Evolutionary conservation across 2,329 filamentous ascomycete genomes (phyloP), one percentile per base, ranked within the genome.

Genomic region (Pezicula neosporulosa): DNA sequence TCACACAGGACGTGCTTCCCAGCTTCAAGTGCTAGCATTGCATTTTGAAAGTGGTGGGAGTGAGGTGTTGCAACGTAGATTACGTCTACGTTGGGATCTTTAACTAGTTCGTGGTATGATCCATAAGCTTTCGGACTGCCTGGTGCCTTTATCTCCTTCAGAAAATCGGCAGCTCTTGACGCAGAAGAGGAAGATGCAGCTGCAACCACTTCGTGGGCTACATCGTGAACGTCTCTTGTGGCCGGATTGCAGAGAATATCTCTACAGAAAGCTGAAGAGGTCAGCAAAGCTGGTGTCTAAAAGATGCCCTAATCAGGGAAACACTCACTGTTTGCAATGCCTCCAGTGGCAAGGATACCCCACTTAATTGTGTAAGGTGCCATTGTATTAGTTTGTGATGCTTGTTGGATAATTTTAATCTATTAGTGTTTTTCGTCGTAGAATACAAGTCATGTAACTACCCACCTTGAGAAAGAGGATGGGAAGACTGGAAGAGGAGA

Each of bases 51-150:
- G 70, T 89, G 86, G 63, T 89, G 86, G 21, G 82, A 86, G 68
- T 89, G 85, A 5, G 86, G 86, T 4, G 86, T 88, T 4, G 85
- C 85, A 53, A 89, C 74, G 65, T 89, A 89, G 61, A 89, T 71
- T 50, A 88, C 81, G 63, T 88, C 84, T 51, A 88, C 76, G 53
- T 83, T 78, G 4, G 81, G 70, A 57, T 89, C 83, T 38, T 75
- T 71, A 7, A 86, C 84, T 13, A 89, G 74, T 52, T 85, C 82
- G 55, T 81, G 75, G 67, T 89, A 89, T 30, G 77, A 82, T 47
- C 81, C 83, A 60, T 88, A 87, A 12, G 83, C 79, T 55, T 80
- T 78, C 30, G 82, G 82, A n/a, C 75, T 69, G 3, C 74, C 67
- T 1, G 82, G 78, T 27, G 79, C 76, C 46, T 76, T 74, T 21